Percentiles rank a stretch among this genome's conserved stretches.
These are phyloP conservation scores for Neurospora sp. DNA, from an alignment of 495 filamentous ascomycete species.

Conservation along the genomic window DNA sequence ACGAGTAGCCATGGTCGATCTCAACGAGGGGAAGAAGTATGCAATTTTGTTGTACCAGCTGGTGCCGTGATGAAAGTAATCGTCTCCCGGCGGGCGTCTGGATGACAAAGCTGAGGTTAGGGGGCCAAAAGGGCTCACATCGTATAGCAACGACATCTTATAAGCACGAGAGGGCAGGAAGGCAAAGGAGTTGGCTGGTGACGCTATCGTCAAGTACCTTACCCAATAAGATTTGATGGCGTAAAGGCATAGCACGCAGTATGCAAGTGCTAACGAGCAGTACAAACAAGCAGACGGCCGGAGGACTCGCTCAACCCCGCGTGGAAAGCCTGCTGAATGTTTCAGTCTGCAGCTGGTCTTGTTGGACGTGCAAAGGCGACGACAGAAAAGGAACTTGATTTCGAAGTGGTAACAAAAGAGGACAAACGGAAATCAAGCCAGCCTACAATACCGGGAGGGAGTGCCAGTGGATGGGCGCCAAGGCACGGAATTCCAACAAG, in stretches of 20 bases:
- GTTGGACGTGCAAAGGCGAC: neutral
- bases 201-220: neutral
- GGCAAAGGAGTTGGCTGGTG: neutral
- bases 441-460: neutral
- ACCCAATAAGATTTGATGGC: neutral
- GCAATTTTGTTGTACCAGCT: neutral
- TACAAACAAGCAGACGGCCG: neutral
- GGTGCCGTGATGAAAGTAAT: neutral
- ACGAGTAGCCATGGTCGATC: neutral
- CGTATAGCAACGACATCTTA: neutral
- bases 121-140: neutral
- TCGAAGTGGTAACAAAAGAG: neutral
- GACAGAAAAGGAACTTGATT: neutral
- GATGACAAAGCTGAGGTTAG: neutral
- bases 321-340: neutral
- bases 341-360: neutral
- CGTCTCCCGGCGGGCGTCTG: neutral
- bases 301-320: neutral
- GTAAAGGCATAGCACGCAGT: neutral
- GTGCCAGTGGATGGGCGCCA: neutral
- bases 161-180: neutral
- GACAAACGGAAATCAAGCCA: neutral
- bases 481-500: neutral
- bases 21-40: neutral
- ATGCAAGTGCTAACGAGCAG: neutral